A percentile compares a stretch with the other conserved stretches of the same genome.
These are phyloP conservation scores for Begonia masoniana DNA, from an alignment of 306 rosid genomes.

Conservation along the genomic window DNA sequence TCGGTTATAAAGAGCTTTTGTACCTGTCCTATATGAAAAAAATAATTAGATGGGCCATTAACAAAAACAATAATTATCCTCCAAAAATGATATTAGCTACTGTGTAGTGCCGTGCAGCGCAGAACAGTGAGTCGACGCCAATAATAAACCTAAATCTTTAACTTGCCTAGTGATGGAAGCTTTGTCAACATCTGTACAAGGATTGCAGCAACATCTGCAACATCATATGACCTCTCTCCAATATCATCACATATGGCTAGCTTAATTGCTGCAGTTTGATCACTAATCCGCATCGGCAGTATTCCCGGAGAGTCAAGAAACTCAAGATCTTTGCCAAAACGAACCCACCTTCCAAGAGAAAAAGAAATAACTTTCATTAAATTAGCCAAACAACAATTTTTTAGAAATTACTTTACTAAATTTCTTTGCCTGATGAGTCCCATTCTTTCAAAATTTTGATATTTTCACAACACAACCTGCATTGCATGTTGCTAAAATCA, in stretches of 20 bases:
- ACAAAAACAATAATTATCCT: neutral
- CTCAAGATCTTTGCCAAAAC: conserved; percentile 83
- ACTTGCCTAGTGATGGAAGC: conserved; percentile 65
- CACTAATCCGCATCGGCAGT: conserved; percentile 86
- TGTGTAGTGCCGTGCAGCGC: neutral
- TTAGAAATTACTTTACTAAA: no score
- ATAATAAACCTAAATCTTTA: neutral
- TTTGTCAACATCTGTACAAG: conserved; percentile 80
- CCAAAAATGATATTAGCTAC: neutral
- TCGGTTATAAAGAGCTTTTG: conserved; percentile 44
- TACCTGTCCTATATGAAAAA: conserved; percentile 28
- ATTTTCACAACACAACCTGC: no score
- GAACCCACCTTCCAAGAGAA: conserved; percentile 66
- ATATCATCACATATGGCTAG: conserved; percentile 96
- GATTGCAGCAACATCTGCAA: conserved; percentile 71
- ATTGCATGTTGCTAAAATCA: no score
- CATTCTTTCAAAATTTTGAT: no score
- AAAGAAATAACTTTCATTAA: neutral
- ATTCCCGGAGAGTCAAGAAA: conserved; percentile 93
- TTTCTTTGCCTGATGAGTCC: no score
- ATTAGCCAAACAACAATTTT: no score
- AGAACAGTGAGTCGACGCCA: neutral
- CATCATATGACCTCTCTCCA: conserved; percentile 81
- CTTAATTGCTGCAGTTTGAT: conserved; percentile 92
- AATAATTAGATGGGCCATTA: neutral